A percentile compares a stretch with the other conserved stretches of the same genome.
These are phyloP conservation scores for Erodium moschatum DNA, from an alignment of 441 rosid species.

Conservation along the genomic window DNA sequence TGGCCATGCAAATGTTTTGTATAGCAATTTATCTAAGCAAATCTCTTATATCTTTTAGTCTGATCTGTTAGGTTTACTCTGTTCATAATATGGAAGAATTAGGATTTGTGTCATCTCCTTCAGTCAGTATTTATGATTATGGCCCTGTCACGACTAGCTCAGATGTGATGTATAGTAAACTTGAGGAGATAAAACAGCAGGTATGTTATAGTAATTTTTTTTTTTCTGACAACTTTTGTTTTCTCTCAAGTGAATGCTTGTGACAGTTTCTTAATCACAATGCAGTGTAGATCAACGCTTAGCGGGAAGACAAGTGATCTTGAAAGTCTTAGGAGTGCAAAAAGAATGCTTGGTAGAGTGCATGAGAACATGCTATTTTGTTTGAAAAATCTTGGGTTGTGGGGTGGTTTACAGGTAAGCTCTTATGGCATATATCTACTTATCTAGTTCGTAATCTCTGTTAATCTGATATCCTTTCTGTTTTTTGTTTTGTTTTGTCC, in stretches of 20 bases:
- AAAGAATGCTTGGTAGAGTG: slow-evolving; percentile 46
- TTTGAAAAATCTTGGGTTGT: slow-evolving; percentile 69
- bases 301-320: slow-evolving; percentile 39
- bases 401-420: slow-evolving; percentile 75
- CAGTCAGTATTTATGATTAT: slow-evolving; percentile 50
- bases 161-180: slow-evolving; percentile 30
- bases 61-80: slow-evolving; percentile 53
- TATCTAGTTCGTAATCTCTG: background rate
- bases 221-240: slow-evolving; percentile 20
- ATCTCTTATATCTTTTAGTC: slow-evolving; percentile 6
- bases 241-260: slow-evolving; percentile 18
- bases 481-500: background rate
- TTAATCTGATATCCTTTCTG: background rate
- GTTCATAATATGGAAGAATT: slow-evolving; percentile 59
- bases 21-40: background rate
- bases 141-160: slow-evolving; percentile 38
- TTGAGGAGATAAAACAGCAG: slow-evolving; percentile 51
- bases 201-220: slow-evolving; percentile 32
- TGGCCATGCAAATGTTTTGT: slow-evolving; percentile 1
- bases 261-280: slow-evolving; percentile 24
- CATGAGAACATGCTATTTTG: slow-evolving; percentile 62
- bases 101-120: slow-evolving; percentile 71
- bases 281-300: slow-evolving; percentile 60
- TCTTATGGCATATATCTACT: slow-evolving; percentile 17
- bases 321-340: slow-evolving; percentile 47